Base-by-base conservation (phyloP, 495 filamentous ascomycete genomes). In the Trichoderma virens region DNA sequence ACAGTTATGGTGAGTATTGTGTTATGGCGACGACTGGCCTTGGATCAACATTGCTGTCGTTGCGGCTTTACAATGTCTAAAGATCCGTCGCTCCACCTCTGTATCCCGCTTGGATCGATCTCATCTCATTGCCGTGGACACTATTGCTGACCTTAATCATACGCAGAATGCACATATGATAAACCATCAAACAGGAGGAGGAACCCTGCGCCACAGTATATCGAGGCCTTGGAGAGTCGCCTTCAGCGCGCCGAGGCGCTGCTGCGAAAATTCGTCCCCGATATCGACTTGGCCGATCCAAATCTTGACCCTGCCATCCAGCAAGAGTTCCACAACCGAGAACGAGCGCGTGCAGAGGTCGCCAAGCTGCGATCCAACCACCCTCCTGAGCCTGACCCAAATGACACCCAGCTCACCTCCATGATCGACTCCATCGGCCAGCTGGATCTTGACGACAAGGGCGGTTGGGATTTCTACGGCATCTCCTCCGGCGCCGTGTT, bases 141-240 rank as follows among this genome's bases (percentile, higher is more conserved):
- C n/a, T 25, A 31, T n/a, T 47, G 61, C 34, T 61, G 16, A 61
- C 28, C 30, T 41, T 64, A 56, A 39, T 60, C 63, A 16, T 30
- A 60, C 59, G 20, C 71, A 98, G 94, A 98, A 65, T 98, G 94
- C 74, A 96, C 94, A 5, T 98, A 97, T 76, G 95, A 98, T 69
- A 95, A 98, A 69, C 94, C 94, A 18, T 98, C 94, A 35, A 97
- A 97, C 72, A 86, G 94, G 62, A 84, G 93, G 69, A 89, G 94
- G 70, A 98, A 97, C 71, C 93, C 94, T 38, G 89, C 92, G 34
- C 94, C 94, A 41, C 91, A 96, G 72, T 96, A 97, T 74, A 89
- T 97, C 69, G 94, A 98, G 75, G 90, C 90, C 0, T 78, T 98
- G 32, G 95, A 98, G 73, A 84, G 80, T 47, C 87, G 90, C 61